Evolutionary conservation across 495 filamentous ascomycete genomes (phyloP), one percentile per base, ranked within the genome.

Genomic region (Polyplosphaeria fusca): DNA sequence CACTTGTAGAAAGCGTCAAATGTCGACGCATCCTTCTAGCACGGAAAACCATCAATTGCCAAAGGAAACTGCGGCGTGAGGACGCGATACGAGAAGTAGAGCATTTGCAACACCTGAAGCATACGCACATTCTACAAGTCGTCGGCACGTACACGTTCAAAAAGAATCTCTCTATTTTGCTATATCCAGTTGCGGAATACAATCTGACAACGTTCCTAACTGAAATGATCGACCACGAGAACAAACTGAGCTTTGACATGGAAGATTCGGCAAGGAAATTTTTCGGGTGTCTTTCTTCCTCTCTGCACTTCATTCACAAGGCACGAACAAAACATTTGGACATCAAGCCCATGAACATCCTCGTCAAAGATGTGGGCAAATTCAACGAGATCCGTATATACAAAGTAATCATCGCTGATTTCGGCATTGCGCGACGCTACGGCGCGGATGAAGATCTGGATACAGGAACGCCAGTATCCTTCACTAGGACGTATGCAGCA

Each of bases 301-400:
- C 63, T 1, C 27, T 65, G 2, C 1, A 41, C 1, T 59, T 35
- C 22, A 47, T 65, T 18, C 63, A 65, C 35, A 1, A 11, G 1
- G 44, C 23, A 4, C 28, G 30, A 11, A 51, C 23, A 12, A 65
- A 62, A 24, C 63, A 65, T 32, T 62, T 53, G 63, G 63, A 65
- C 39, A 58, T 65, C 11, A 65, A 65, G 35, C 63, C 63, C 0
- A 28, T 42, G 40, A 65, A 65, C 26, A 55, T 65, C 24, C 48
- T 65, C 3, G 58, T 62, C 30, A 7, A n/a, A 1, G 39, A 47
- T 13, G 20, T 11, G 11, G 11, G 11, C 2, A 16, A 5, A 9
- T 43, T 14, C 37, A 4, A 0, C 9, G 30, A 9, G 7, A 14
- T 3, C 19, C 1, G 20, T 22, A 1, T 27, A 7, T 47, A 9